phyloP scores from a whole-genome alignment of 768 basidiomycete genomes.

The Asterophora lycoperdoides region DNA sequence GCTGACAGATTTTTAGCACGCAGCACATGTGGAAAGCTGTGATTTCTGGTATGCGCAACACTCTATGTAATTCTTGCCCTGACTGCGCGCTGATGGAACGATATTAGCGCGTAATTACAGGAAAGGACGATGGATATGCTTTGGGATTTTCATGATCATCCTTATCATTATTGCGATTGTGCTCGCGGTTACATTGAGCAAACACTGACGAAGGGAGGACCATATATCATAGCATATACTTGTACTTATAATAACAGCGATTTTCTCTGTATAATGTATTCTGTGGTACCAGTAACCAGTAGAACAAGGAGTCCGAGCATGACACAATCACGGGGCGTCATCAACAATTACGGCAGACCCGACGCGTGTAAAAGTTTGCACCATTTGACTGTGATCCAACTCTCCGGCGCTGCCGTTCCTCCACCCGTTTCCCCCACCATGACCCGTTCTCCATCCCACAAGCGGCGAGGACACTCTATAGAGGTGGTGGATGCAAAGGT shows the following conservation, averaged over 20 bases:
- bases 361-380: constrained; percentile 18
- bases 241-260: too few relatives aligned
- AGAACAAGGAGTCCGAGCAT: too few relatives aligned
- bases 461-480: constrained; percentile 46
- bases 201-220: constrained; percentile 7
- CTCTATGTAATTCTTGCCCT: constrained; percentile 5
- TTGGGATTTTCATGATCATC: constrained; percentile 55
- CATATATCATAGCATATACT: background rate
- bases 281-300: too few relatives aligned
- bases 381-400: constrained; percentile 2
- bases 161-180: constrained; percentile 55
- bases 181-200: constrained; percentile 44
- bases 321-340: constrained; percentile 12
- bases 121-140: constrained; percentile 85
- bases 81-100: constrained; percentile 1
- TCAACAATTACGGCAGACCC: constrained; percentile 17
- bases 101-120: constrained; percentile 59
- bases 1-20: constrained; percentile 34
- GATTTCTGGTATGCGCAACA: constrained; percentile 36
- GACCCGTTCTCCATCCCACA: constrained; percentile 30
- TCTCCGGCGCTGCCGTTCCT: background rate
- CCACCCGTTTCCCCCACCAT: constrained; percentile 18
- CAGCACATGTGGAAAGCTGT: constrained; percentile 66
- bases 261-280: too few relatives aligned
- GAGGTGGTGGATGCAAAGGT: constrained; percentile 79